Conservation (phyloP, 768 basidiomycete genomes). For the Sporobolomyces pararoseus region DNA sequence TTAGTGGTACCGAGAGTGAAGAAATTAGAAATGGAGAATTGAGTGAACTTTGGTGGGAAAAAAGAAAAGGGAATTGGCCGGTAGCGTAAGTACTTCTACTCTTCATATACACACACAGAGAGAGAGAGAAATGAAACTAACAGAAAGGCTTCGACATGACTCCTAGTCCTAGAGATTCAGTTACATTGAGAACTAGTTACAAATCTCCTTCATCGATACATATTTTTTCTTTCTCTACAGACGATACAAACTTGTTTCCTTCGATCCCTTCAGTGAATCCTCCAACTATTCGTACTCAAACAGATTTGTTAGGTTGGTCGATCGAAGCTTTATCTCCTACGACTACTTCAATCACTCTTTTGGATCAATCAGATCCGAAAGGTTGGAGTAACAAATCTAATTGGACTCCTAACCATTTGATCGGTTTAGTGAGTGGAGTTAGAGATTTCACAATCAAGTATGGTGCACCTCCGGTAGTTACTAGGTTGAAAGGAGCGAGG, state of each 20-base stretch:
- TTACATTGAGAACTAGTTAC: slow-evolving; percentile 90
- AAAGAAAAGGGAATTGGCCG: slow-evolving; percentile 81
- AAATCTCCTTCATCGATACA: slow-evolving; percentile 93
- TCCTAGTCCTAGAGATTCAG: slow-evolving; percentile 76
- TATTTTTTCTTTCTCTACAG: slow-evolving; percentile 88
- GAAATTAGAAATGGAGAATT: slow-evolving; percentile 56
- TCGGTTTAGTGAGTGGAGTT: slow-evolving; percentile 77
- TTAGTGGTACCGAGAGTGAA: too few relatives aligned
- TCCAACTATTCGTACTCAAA: slow-evolving; percentile 85
- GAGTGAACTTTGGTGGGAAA: slow-evolving; percentile 40
- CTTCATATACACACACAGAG: too few relatives aligned
- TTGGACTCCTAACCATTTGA: slow-evolving; percentile 86
- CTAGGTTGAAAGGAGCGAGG: slow-evolving; percentile 70
- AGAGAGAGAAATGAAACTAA: too few relatives aligned
- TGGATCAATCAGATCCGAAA: slow-evolving; percentile 95
- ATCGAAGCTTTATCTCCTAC: slow-evolving; percentile 92
- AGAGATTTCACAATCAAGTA: slow-evolving; percentile 94
- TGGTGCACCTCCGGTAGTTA: slow-evolving; percentile 89
- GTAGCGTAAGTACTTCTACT: slow-evolving; percentile 62
- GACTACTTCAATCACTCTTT: slow-evolving; percentile 83
- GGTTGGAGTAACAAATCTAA: slow-evolving; percentile 88
- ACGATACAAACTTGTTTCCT: slow-evolving; percentile 83
- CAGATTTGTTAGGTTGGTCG: slow-evolving; percentile 98
- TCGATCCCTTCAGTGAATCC: slow-evolving; percentile 57
- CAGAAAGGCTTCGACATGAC: too few relatives aligned